A percentile compares a stretch with the other conserved stretches of the same genome.
Evolutionary conservation across 2,329 filamentous ascomycete species (phyloP).

Genomic region (Colletotrichum sp.): DNA sequence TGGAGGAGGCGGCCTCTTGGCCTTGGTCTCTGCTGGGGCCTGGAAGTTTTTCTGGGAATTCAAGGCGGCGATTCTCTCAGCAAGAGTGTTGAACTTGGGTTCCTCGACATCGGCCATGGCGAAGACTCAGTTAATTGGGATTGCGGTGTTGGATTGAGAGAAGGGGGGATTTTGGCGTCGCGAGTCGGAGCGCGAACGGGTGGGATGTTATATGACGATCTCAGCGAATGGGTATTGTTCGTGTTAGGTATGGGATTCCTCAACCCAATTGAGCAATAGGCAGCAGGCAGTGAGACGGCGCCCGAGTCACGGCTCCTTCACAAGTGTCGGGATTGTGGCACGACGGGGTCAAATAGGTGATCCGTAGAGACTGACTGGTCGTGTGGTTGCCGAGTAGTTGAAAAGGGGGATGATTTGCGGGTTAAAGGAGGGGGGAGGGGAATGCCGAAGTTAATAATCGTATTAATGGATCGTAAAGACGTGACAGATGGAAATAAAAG

Average conservation of each 20-base stretch:
- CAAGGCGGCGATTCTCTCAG: constrained; percentile 68
- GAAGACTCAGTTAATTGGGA: neutral
- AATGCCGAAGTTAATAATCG: neutral
- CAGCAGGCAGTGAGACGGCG: neutral
- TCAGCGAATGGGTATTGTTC: neutral
- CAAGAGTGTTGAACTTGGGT: constrained; percentile 63
- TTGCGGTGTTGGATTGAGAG: neutral
- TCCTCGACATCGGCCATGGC: constrained; percentile 67
- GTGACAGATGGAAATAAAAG: neutral
- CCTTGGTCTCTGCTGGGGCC: constrained; percentile 33
- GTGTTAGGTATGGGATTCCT: neutral
- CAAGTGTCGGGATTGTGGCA: neutral
- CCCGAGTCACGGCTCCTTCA: constrained; percentile 9
- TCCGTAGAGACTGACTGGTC: neutral
- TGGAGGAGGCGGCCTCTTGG: constrained; percentile 49
- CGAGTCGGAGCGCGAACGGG: neutral
- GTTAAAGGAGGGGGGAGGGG: neutral
- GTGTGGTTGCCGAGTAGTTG: neutral
- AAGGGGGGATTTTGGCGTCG: neutral
- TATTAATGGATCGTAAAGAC: neutral
- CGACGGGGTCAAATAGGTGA: neutral
- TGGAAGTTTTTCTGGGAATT: constrained; percentile 66
- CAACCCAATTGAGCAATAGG: constrained; percentile 13
- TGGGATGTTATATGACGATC: constrained; percentile 6
- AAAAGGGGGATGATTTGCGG: neutral